Base-by-base conservation (phyloP, 352 stramenopile species). In the Saprolegnia diclina region DNA sequence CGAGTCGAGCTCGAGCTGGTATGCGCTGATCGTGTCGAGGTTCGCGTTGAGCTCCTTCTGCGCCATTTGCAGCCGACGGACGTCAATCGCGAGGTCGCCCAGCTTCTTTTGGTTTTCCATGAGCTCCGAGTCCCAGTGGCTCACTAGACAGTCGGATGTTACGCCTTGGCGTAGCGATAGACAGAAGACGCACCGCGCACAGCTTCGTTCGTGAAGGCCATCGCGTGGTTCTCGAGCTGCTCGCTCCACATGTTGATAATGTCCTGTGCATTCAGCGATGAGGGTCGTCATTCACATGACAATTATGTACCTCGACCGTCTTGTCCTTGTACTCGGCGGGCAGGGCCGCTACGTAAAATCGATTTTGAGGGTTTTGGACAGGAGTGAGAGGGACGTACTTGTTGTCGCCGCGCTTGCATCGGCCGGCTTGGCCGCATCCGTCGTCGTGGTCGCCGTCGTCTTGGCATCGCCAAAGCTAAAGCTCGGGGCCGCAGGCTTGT, bases 201-300 rank as follows among this genome's bases (percentile, higher is more conserved):
- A 50, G 87, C 87, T 79, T 94, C 87, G 6, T 80, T 94, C 1
- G 87, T 94, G 72, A 94, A 94, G 19, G 87, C 90, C 56, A 91
- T 86, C 2, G 82, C 87, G 40, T 94, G 92, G 18, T 81, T 80
- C 65, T 94, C 87, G 0, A 94, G 71, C 64, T 94, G 85, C 74
- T 94, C 87, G 50, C 87, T 93, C 87, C 87, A 94, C 75, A 91
- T 85, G 71, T 94, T 94, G 73, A 94, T 94, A 59, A 94, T 93
- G 71, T 94, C 85, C 79, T 89, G 38, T 72, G 4, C 53, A 64
- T 35, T 6, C 29, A 35, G 2, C 29, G 29, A 35, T 35, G 29
- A n/a, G 48, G 18, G 4, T 73, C 59, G 26, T 66, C 2, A 56
- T 6, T 35, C 29, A 35, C 29, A 35, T 50, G 18, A 7, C 1